Evolutionary conservation across 208 protist genomes (phyloP).

Genomic region (Naegleria fowleri): DNA sequence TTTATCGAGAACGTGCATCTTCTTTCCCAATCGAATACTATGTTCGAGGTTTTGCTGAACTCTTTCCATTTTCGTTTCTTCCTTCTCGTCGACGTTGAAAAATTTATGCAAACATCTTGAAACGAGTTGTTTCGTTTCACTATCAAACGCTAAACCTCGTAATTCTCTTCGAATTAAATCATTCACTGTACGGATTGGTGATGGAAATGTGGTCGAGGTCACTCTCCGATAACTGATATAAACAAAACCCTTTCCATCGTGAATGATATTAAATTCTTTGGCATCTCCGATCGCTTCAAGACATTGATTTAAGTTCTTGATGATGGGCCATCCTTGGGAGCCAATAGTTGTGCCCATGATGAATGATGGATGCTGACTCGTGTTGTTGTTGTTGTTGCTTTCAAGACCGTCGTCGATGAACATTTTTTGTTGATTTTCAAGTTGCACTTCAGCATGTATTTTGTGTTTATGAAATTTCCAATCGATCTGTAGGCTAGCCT

Average conservation of each 20-base stretch:
- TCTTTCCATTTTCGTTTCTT: not conserved
- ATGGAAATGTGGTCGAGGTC: not conserved
- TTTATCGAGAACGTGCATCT: not conserved
- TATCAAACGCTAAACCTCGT: conserved; percentile 17
- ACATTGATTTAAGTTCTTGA: not conserved
- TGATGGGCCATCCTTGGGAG: not conserved
- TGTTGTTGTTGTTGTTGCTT: too few relatives aligned
- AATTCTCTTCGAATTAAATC: conserved; percentile 3
- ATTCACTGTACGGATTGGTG: not conserved
- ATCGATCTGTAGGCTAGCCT: too few relatives aligned
- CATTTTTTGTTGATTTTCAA: too few relatives aligned
- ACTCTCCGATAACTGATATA: not conserved
- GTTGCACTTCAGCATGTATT: too few relatives aligned
- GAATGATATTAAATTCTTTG: not conserved
- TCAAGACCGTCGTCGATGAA: too few relatives aligned
- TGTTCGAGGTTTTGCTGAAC: not conserved
- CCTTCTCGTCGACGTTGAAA: conserved; percentile 7
- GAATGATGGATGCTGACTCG: not conserved
- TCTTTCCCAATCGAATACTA: not conserved
- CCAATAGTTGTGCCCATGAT: not conserved
- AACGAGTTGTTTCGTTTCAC: not conserved
- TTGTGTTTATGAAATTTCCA: too few relatives aligned
- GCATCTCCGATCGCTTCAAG: not conserved
- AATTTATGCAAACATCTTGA: conserved; percentile 11
- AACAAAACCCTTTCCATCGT: not conserved